Evolutionary conservation across 306 rosid species (phyloP).

Genomic region (Cajanus cajan): DNA sequence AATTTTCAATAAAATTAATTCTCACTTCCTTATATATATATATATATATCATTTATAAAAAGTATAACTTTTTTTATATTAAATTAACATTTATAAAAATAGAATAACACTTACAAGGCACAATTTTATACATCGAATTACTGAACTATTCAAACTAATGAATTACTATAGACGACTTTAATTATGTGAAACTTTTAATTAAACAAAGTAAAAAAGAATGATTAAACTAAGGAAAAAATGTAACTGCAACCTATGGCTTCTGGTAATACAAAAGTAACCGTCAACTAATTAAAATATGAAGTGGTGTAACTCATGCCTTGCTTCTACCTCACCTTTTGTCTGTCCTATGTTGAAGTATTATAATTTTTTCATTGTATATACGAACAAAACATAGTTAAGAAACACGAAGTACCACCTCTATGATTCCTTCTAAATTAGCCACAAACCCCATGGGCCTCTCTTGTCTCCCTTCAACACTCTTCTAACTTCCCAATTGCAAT

Average conservation of each 20-base stretch:
- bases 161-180: neutral
- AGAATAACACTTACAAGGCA: too few relatives aligned
- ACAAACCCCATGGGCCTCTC: neutral
- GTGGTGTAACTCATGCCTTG: conserved; percentile 25
- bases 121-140: too few relatives aligned
- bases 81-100: too few relatives aligned
- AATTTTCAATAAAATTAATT: too few relatives aligned
- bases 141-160: too few relatives aligned
- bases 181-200: neutral
- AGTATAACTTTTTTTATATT: too few relatives aligned
- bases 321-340: conserved; percentile 32
- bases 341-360: conserved; percentile 17
- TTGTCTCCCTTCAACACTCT: conserved; percentile 15
- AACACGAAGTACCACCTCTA: neutral
- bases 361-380: neutral
- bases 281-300: neutral
- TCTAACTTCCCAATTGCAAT: conserved; percentile 31
- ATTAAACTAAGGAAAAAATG: neutral
- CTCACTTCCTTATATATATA: too few relatives aligned
- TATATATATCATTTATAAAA: too few relatives aligned
- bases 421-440: neutral
- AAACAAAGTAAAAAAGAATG: neutral
- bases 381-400: neutral
- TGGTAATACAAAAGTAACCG: conserved; percentile 16
- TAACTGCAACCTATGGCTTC: neutral